Conservation (phyloP, 164 flowering plant species). For the Annona squamosa region DNA sequence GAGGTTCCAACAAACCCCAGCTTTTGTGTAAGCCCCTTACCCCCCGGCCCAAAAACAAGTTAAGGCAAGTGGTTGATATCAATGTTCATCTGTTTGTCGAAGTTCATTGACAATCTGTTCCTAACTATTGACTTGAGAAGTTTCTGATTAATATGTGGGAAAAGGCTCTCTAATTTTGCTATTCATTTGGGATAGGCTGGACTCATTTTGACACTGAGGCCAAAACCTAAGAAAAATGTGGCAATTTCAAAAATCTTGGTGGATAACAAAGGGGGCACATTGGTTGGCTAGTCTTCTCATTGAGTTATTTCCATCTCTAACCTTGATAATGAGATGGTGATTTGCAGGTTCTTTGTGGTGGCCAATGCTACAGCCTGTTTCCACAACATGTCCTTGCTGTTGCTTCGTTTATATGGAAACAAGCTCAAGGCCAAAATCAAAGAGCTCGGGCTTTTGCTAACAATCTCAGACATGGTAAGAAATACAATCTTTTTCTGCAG, state of each 20-base stretch:
- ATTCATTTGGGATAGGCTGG: too few species aligned
- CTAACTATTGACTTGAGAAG: too few species aligned
- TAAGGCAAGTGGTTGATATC: too few species aligned
- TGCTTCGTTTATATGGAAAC: constrained; percentile 21
- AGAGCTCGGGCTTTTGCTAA: constrained; percentile 32
- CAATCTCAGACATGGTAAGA: constrained; percentile 65
- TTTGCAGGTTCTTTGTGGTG: constrained; percentile 67
- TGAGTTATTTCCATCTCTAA: background rate
- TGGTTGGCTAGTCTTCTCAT: background rate
- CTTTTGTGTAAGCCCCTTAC: constrained; percentile 50
- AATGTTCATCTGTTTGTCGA: too few species aligned
- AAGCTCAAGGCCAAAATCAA: constrained; percentile 27
- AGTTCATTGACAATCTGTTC: too few species aligned
- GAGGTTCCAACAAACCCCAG: constrained; percentile 72
- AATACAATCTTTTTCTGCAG: background rate
- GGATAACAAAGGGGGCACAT: too few species aligned
- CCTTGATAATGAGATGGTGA: background rate
- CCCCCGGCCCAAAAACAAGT: background rate
- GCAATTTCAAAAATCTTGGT: too few species aligned
- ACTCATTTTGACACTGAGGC: too few species aligned
- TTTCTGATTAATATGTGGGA: too few species aligned
- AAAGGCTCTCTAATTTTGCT: too few species aligned
- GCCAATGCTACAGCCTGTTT: constrained; percentile 51
- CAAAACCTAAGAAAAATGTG: too few species aligned
- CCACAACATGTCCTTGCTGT: constrained; percentile 52